phyloP scores from a whole-genome alignment of 805 yeast species.

The Debaryomyces prosopidis region DNA sequence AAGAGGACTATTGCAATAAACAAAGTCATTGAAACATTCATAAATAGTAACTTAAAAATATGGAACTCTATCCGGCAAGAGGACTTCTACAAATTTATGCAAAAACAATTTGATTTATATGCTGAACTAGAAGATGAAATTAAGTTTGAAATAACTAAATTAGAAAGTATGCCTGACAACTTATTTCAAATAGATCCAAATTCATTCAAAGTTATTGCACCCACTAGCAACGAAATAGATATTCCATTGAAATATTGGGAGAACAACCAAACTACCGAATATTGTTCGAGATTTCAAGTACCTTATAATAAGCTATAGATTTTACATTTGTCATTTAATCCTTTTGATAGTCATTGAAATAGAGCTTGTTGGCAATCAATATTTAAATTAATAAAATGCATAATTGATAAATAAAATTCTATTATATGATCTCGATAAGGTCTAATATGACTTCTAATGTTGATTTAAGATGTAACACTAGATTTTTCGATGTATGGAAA shows the following conservation, averaged over 20 bases:
- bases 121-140: conserved; percentile 21
- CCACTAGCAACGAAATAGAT: conserved; percentile 15
- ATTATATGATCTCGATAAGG: too few species aligned
- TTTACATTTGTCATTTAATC: background rate
- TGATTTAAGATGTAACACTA: too few species aligned
- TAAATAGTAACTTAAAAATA: conserved; percentile 6
- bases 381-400: too few species aligned
- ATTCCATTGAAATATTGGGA: conserved; percentile 29
- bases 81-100: conserved; percentile 11
- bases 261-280: conserved; percentile 37
- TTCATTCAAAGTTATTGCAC: conserved; percentile 28
- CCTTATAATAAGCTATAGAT: conserved; percentile 1
- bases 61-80: conserved; percentile 13
- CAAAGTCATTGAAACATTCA: conserved; percentile 32
- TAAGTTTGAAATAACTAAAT: conserved; percentile 13
- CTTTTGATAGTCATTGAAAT: background rate
- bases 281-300: conserved; percentile 27
- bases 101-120: conserved; percentile 12
- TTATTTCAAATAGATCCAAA: conserved; percentile 19
- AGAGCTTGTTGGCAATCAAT: too few species aligned
- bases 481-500: too few species aligned
- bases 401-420: too few species aligned
- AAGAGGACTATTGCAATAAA: conserved; percentile 34
- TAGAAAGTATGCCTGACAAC: conserved; percentile 7
- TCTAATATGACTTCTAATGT: too few species aligned